Percentiles rank a stretch among this genome's conserved stretches.
These are phyloP conservation scores for Komagataella pastoris DNA, from an alignment of 805 yeast genomes.

Conservation along the genomic window DNA sequence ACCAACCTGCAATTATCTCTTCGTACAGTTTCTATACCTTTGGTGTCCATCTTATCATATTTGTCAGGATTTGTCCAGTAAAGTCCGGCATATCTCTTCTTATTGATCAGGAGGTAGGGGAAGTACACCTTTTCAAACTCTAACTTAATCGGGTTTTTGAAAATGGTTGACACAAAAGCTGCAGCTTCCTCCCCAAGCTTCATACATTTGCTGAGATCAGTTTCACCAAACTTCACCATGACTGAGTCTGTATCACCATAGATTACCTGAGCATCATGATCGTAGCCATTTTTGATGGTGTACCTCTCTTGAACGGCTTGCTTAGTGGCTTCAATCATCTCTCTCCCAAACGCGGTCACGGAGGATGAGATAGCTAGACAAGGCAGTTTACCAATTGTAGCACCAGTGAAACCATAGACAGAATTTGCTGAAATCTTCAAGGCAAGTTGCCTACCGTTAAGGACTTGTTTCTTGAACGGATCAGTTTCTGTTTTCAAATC, in stretches of 20 bases:
- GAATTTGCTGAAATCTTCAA: conserved; percentile 95
- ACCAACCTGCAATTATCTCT: conserved; percentile 95
- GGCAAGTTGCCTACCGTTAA: conserved; percentile 96
- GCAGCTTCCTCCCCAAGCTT: conserved; percentile 92
- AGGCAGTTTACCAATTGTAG: conserved; percentile 93
- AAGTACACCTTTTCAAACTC: conserved; percentile 95
- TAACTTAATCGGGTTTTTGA: conserved; percentile 77
- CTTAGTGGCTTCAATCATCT: conserved; percentile 90
- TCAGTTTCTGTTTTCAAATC: conserved; percentile 89
- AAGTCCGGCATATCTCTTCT: conserved; percentile 93
- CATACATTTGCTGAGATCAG: conserved; percentile 78
- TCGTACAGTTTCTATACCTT: conserved; percentile 96
- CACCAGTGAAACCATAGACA: conserved; percentile 98
- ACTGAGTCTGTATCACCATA: conserved; percentile 99
- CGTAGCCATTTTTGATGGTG: conserved; percentile 67
- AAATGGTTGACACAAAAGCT: conserved; percentile 62
- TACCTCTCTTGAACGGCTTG: conserved; percentile 72
- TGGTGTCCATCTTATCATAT: conserved; percentile 94
- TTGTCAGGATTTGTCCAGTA: conserved; percentile 92
- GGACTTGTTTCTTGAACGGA: conserved; percentile 84
- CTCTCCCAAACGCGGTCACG: conserved; percentile 91
- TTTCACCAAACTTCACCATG: conserved; percentile 91
- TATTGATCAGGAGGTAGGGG: conserved; percentile 88
- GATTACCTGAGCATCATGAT: conserved; percentile 79
- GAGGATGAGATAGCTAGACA: conserved; percentile 94